These are phyloP conservation scores for Fomitopsis palustris DNA, from an alignment of 1,284 basidiomycete species.

Conservation along the genomic window DNA sequence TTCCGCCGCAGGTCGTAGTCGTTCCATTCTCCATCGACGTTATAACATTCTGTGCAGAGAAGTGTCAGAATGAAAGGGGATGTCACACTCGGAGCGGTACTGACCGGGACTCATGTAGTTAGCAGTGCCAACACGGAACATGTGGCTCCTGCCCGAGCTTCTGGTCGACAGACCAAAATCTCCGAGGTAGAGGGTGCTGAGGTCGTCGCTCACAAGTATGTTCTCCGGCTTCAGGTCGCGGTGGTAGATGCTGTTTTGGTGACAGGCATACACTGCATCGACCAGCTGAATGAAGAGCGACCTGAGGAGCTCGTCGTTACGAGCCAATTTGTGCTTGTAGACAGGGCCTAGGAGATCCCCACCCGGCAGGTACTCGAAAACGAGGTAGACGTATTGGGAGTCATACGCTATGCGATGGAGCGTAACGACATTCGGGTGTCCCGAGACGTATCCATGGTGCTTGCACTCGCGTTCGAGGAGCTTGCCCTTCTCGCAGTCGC, in stretches of 20 bases:
- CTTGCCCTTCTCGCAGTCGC: background rate
- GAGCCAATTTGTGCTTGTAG: constrained; percentile 43
- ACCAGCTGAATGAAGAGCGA: constrained; percentile 54
- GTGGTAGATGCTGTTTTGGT: constrained; percentile 57
- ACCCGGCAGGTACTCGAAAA: constrained; percentile 58
- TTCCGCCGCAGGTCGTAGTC: constrained; percentile 22
- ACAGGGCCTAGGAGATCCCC: constrained; percentile 64
- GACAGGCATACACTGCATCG: constrained; percentile 59
- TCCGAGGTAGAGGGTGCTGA: constrained; percentile 46
- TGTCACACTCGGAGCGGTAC: constrained; percentile 12
- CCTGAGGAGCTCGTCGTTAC: constrained; percentile 45
- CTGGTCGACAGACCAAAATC: constrained; percentile 69
- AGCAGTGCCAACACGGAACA: constrained; percentile 47
- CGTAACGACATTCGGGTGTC: constrained; percentile 54
- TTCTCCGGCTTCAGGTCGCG: constrained; percentile 75
- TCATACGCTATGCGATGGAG: constrained; percentile 52
- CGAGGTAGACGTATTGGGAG: constrained; percentile 50
- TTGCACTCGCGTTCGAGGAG: constrained; percentile 20
- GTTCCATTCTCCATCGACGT: constrained; percentile 5
- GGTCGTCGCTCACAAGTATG: constrained; percentile 47
- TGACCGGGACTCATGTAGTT: constrained; percentile 59
- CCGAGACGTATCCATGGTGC: constrained; percentile 49
- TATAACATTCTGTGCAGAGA: constrained; percentile 22
- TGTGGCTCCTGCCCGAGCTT: constrained; percentile 36
- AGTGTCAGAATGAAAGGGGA: background rate